Evolutionary conservation across 2,329 filamentous ascomycete species (phyloP).

Genomic region (Blumeria hordei): DNA sequence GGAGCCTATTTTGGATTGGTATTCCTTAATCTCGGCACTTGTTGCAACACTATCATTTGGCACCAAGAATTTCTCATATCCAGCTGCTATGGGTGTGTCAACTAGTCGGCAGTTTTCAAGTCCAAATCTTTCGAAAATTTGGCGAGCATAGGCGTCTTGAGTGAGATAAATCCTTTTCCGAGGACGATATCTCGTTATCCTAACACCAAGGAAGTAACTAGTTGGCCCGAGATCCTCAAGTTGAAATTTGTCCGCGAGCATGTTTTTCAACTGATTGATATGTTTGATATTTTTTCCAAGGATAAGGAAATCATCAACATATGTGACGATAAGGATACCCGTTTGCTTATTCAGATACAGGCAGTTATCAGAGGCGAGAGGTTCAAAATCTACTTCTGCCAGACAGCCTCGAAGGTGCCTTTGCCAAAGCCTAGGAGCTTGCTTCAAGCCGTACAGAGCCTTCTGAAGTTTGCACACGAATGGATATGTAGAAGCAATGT

Average conservation of each 20-base stretch:
- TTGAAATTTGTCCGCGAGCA: neutral
- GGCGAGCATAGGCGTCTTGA: no score
- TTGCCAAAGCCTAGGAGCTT: neutral
- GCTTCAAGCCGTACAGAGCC: neutral
- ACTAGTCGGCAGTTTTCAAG: no score
- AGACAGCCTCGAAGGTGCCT: neutral
- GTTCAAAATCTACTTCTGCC: neutral
- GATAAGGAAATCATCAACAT: no score
- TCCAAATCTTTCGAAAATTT: no score
- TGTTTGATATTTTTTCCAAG: no score
- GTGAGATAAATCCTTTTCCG: neutral
- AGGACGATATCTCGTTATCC: neutral
- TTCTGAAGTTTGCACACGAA: neutral
- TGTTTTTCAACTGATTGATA: neutral
- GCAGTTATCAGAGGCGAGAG: neutral
- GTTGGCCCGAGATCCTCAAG: neutral
- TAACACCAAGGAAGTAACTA: slow-evolving; percentile 1
- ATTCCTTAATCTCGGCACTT: no score
- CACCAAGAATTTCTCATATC: no score
- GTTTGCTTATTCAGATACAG: neutral
- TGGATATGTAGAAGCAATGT: neutral
- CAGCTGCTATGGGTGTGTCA: no score
- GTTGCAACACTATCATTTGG: no score
- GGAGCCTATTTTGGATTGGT: no score
- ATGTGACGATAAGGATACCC: no score